Conservation (phyloP, 768 basidiomycete genomes). For the Lactarius evosmus region DNA sequence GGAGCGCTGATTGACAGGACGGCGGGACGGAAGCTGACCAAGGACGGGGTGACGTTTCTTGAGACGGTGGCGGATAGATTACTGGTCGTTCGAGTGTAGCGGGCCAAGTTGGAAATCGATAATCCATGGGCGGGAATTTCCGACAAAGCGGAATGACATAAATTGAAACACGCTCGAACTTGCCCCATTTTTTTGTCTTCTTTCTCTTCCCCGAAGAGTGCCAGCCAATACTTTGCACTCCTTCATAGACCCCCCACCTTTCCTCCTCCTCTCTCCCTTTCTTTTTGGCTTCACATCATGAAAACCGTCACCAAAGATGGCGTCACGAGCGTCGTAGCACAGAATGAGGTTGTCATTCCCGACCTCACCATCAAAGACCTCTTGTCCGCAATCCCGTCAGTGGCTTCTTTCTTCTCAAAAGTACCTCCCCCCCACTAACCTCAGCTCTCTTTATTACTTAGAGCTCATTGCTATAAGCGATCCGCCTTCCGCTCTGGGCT, state of each 20-base stretch:
- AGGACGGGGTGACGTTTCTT: conserved; percentile 71
- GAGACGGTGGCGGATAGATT: conserved; percentile 57
- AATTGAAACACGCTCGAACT: background rate
- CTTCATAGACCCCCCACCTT: background rate
- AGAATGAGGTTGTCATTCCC: conserved; percentile 66
- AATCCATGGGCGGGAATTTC: conserved; percentile 10
- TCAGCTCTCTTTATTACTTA: conserved; percentile 32
- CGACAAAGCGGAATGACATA: background rate
- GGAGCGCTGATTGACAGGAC: conserved; percentile 64
- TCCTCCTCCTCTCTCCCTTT: background rate
- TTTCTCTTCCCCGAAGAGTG: background rate
- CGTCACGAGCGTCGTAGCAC: conserved; percentile 40
- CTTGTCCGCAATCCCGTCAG: conserved; percentile 78
- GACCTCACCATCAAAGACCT: conserved; percentile 87
- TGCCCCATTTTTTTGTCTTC: background rate
- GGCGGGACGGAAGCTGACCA: conserved; percentile 68
- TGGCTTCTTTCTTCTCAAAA: conserved; percentile 26
- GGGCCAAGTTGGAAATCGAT: conserved; percentile 16
- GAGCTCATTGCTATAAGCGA: conserved; percentile 86
- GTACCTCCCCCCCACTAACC: background rate
- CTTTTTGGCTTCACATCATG: conserved; percentile 13
- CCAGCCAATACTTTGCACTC: background rate
- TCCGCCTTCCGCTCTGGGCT: conserved; percentile 74
- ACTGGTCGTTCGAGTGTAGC: conserved; percentile 35
- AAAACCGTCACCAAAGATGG: conserved; percentile 26